Conservation (phyloP, 768 basidiomycete genomes). For the Pulveroboletus sp. region DNA sequence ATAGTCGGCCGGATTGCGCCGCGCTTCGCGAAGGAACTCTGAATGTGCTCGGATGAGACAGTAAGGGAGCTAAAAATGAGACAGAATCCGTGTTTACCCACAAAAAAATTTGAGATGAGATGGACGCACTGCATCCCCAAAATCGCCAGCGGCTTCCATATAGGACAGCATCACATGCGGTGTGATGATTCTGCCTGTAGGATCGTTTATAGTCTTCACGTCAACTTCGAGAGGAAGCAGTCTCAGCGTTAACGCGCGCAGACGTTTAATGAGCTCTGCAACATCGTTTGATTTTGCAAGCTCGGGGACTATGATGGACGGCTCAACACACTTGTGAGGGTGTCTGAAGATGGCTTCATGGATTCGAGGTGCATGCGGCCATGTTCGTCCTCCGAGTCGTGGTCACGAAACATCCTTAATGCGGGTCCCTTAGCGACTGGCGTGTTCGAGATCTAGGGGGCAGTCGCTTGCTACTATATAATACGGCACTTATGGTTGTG, state of each 20-base stretch:
- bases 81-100: background rate
- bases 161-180: constrained; percentile 76
- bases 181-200: constrained; percentile 82
- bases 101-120: background rate
- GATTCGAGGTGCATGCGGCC: constrained; percentile 42
- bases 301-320: background rate
- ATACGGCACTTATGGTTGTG: background rate
- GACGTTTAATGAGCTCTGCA: constrained; percentile 74
- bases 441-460: too few relatives aligned
- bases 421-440: too few relatives aligned
- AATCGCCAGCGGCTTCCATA: constrained; percentile 80
- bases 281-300: background rate
- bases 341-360: constrained; percentile 61
- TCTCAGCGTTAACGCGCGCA: constrained; percentile 68
- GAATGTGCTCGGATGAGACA: constrained; percentile 72
- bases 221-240: constrained; percentile 83
- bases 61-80: constrained; percentile 66
- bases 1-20: constrained; percentile 78
- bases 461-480: too few relatives aligned
- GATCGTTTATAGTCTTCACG: constrained; percentile 56
- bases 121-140: constrained; percentile 67
- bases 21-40: constrained; percentile 79
- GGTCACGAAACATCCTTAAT: constrained; percentile 25
- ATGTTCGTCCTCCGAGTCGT: constrained; percentile 35
- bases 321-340: constrained; percentile 65